Evolutionary conservation across 306 rosid genomes (phyloP).

Genomic region (Cicer bijugum): DNA sequence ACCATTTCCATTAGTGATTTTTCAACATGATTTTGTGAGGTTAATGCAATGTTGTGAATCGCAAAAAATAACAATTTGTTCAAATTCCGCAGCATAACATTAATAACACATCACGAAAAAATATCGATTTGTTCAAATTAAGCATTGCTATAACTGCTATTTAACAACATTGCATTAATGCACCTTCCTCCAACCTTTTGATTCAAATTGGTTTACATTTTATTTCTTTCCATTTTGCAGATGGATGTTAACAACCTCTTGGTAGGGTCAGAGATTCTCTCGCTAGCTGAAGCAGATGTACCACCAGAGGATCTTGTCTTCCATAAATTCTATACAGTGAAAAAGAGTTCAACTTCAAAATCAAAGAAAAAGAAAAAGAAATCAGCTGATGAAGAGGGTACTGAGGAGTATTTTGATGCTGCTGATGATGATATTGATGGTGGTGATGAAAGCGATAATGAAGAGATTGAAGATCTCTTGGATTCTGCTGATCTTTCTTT

Average conservation of each 20-base stretch:
- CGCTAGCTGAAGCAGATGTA: slow-evolving; percentile 84
- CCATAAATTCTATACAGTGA: slow-evolving; percentile 85
- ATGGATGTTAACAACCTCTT: slow-evolving; percentile 70
- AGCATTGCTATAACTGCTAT: neutral
- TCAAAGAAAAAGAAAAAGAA: slow-evolving; percentile 81
- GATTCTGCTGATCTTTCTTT: slow-evolving; percentile 62
- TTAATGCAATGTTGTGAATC: neutral
- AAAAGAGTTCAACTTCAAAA: slow-evolving; percentile 69
- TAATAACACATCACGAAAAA: neutral
- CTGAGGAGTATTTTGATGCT: slow-evolving; percentile 63
- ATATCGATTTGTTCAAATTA: neutral
- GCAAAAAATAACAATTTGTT: neutral
- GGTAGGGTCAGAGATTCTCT: slow-evolving; percentile 78
- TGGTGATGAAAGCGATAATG: slow-evolving; percentile 82
- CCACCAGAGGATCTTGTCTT: slow-evolving; percentile 94
- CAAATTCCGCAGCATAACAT: neutral
- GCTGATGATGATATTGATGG: slow-evolving; percentile 63
- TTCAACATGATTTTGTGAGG: slow-evolving; percentile 29
- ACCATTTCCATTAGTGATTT: slow-evolving; percentile 13
- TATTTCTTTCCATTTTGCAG: slow-evolving; percentile 53
- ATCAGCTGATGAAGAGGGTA: slow-evolving; percentile 66
- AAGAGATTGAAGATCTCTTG: slow-evolving; percentile 82
- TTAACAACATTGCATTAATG: slow-evolving; percentile 1
- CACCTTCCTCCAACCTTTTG: neutral
- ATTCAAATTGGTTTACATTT: slow-evolving; percentile 38